Conservation (phyloP, 2,329 filamentous ascomycete species). For the Gremmenia infestans region DNA sequence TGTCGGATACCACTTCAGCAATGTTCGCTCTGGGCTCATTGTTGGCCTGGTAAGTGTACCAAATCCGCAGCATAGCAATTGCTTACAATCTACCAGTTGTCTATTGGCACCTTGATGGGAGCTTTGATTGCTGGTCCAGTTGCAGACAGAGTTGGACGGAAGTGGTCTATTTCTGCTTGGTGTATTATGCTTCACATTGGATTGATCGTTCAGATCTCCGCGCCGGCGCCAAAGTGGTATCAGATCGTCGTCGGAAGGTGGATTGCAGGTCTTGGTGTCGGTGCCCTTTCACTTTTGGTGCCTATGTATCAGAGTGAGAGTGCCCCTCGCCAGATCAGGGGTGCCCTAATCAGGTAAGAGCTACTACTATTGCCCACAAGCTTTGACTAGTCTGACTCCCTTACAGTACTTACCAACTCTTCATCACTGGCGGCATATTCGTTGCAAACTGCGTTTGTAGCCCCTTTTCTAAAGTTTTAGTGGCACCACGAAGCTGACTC, state of each 20-base stretch:
- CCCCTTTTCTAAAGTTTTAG: background rate
- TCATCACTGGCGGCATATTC: conserved; percentile 66
- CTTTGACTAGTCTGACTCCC: background rate
- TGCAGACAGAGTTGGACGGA: conserved; percentile 57
- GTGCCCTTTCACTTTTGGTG: conserved; percentile 58
- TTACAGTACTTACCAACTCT: conserved; percentile 58
- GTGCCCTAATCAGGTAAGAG: conserved; percentile 45
- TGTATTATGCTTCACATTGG: conserved; percentile 58
- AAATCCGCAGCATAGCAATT: conserved; percentile 30
- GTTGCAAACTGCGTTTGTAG: conserved; percentile 38
- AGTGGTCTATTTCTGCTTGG: conserved; percentile 45
- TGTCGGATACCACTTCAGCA: conserved; percentile 42
- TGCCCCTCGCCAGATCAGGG: conserved; percentile 56
- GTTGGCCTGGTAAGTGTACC: conserved; percentile 40
- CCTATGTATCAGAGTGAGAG: conserved; percentile 64
- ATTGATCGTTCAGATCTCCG: conserved; percentile 59
- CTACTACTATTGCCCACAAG: background rate
- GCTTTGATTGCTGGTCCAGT: conserved; percentile 67
- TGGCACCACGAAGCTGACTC: background rate
- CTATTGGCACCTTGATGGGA: conserved; percentile 73
- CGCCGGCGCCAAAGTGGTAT: conserved; percentile 47
- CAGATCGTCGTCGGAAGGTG: conserved; percentile 52
- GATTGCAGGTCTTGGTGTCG: conserved; percentile 62
- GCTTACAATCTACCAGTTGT: conserved; percentile 62
- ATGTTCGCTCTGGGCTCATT: conserved; percentile 58